A percentile compares a stretch with the other conserved stretches of the same genome.
These are phyloP conservation scores for Flaveria brownii DNA, from an alignment of 129 eudicot genomes.

Conservation along the genomic window DNA sequence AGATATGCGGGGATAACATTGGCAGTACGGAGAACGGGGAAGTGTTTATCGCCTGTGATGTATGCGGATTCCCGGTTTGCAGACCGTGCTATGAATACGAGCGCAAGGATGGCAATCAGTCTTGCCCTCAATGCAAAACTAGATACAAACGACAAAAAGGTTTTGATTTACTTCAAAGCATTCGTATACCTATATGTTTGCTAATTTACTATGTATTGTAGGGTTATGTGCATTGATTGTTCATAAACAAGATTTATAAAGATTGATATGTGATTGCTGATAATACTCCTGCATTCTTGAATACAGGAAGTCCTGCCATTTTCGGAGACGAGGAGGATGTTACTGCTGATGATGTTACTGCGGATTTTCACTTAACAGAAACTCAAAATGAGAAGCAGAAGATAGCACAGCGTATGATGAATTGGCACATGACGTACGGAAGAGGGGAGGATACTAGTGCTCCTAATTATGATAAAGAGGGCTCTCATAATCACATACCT, in stretches of 20 bases:
- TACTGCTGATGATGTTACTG: constrained; percentile 47
- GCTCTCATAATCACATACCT: constrained; percentile 79
- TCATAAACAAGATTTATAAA: neutral
- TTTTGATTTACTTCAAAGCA: constrained; percentile 20
- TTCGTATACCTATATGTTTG: constrained; percentile 6
- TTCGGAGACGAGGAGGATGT: constrained; percentile 76
- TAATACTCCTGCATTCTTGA: neutral
- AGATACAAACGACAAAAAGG: constrained; percentile 38
- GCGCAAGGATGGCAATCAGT: constrained; percentile 34
- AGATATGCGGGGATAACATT: constrained; percentile 28
- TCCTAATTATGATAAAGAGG: constrained; percentile 87
- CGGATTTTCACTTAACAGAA: constrained; percentile 45
- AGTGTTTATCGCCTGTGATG: constrained; percentile 32
- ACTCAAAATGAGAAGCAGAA: constrained; percentile 70
- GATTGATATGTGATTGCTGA: neutral
- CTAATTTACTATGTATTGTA: neutral
- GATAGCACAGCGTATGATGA: constrained; percentile 69
- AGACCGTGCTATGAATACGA: constrained; percentile 39
- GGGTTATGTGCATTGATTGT: constrained; percentile 5
- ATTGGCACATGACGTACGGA: constrained; percentile 83
- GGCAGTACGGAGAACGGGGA: constrained; percentile 25
- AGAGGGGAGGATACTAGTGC: constrained; percentile 58
- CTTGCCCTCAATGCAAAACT: constrained; percentile 40
- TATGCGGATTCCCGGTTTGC: constrained; percentile 36
- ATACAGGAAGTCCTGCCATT: constrained; percentile 77